These are phyloP conservation scores for Apiotrichum porosum DNA, from an alignment of 1,284 basidiomycete genomes.

Conservation along the genomic window DNA sequence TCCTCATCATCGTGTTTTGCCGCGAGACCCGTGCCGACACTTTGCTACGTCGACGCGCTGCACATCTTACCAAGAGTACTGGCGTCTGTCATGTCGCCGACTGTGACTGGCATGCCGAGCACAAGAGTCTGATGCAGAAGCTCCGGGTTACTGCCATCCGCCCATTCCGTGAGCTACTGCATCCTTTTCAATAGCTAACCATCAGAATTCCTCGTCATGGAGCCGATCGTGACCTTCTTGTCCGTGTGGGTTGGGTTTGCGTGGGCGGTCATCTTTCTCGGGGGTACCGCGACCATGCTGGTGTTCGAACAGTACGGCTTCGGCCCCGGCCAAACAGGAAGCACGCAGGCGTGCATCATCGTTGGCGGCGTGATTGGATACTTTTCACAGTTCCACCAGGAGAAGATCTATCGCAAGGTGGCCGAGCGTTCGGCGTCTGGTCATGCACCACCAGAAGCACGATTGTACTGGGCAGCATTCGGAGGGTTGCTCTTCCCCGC, in stretches of 20 bases:
- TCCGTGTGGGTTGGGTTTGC: constrained; percentile 50
- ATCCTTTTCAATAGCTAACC: too few species aligned
- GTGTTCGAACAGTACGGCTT: constrained; percentile 42
- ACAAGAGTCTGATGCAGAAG: constrained; percentile 34
- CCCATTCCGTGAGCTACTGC: constrained; percentile 17
- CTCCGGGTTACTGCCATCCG: constrained; percentile 40
- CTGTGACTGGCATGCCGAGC: constrained; percentile 28
- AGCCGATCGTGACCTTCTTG: constrained; percentile 51
- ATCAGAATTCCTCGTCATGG: constrained; percentile 46
- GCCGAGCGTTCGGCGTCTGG: constrained; percentile 31
- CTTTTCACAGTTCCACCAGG: constrained; percentile 57
- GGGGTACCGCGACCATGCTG: constrained; percentile 30
- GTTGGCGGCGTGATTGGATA: constrained; percentile 67
- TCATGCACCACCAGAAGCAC: constrained; percentile 49
- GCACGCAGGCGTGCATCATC: constrained; percentile 24
- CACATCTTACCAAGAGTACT: constrained; percentile 43
- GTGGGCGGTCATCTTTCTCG: constrained; percentile 43
- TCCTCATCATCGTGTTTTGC: constrained; percentile 40
- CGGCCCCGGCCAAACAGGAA: constrained; percentile 25
- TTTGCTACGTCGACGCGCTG: constrained; percentile 48
- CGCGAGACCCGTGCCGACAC: constrained; percentile 51
- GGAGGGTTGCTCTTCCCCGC: constrained; percentile 45
- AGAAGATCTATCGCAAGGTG: constrained; percentile 33
- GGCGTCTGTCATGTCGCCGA: constrained; percentile 42
- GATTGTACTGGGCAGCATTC: constrained; percentile 48